Conservation (phyloP, 306 rosid genomes). For the Fagus crenata region DNA sequence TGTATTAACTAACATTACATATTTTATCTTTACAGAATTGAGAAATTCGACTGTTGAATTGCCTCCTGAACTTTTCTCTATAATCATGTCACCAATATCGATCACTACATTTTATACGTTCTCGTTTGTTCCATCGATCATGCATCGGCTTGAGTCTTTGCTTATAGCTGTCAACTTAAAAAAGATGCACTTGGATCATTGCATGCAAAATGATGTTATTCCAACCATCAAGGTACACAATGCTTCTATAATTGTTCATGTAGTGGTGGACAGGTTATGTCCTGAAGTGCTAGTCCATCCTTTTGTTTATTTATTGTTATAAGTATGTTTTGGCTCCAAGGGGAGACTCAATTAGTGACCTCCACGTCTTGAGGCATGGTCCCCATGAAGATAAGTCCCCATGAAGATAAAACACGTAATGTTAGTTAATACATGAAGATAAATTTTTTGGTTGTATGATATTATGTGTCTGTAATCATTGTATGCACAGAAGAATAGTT, state of each 20-base stretch:
- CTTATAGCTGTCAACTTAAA: conserved; percentile 64
- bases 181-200: conserved; percentile 54
- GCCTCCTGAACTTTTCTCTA: conserved; percentile 75
- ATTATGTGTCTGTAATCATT: not conserved
- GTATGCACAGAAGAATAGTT: not conserved
- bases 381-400: no score
- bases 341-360: no score
- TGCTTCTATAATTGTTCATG: not conserved
- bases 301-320: no score
- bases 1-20: not conserved
- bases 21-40: conserved; percentile 46
- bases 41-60: conserved; percentile 52
- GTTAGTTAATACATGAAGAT: no score
- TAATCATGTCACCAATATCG: conserved; percentile 74
- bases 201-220: conserved; percentile 48
- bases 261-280: not conserved
- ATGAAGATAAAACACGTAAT: no score
- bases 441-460: not conserved
- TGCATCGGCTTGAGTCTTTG: conserved; percentile 73
- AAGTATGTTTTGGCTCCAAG: no score
- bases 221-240: conserved; percentile 55
- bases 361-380: no score
- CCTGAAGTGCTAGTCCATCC: not conserved
- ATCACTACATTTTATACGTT: conserved; percentile 48
- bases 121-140: conserved; percentile 73